Base-by-base conservation (phyloP, 768 basidiomycete genomes). In the Porpolomopsis calyptriformis region DNA sequence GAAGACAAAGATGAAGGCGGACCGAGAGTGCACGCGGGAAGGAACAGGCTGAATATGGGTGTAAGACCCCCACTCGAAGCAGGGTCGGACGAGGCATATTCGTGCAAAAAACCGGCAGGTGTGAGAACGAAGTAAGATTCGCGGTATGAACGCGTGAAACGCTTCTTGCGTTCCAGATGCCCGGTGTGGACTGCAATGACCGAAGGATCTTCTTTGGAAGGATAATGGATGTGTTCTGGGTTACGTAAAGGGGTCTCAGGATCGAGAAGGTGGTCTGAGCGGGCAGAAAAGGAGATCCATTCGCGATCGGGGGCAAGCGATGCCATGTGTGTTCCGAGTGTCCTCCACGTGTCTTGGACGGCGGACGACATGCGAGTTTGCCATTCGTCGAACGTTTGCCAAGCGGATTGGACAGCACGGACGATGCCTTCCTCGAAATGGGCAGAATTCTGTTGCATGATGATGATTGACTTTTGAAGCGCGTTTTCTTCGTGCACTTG, bases 401-500 rank as follows among this genome's bases (percentile, higher is more conserved):
- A 99, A 0, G 96, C 91, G 16, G 90, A 92, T 63, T 98, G 91
- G 51, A 99, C 77, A 2, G 90, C 81, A 49, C 88, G 85, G 22
- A 99, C 90, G 55, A 99, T 88, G 43, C 92, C 93, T 53, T 90
- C 87, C 64, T 98, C 96, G 55, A 99, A 99, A 60, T 93, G 84
- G 18, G 93, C 94, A 12, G 84, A 87, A 61, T 94, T 94, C 53
- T 93, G 91, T 56, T 99, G 94, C 79, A 94, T 97, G 62, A 99
- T 93, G 58, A 99, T 82, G 57, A 97, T 87, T 2, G 85, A 88
- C 62, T 98, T 99, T 66, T 99, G 94, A 11, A 99, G 79, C 0
- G 92, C 80, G 60, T 99, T 99, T 66, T 99, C 96, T 66, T 96
- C 94, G 64, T 91, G 80, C 37, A 97, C 88, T 66, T 97, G 93